A percentile compares a stretch with the other conserved stretches of the same genome.
These are phyloP conservation scores for Saccharomyces hybrid DNA, from an alignment of 1,139 yeast genomes.

Conservation along the genomic window DNA sequence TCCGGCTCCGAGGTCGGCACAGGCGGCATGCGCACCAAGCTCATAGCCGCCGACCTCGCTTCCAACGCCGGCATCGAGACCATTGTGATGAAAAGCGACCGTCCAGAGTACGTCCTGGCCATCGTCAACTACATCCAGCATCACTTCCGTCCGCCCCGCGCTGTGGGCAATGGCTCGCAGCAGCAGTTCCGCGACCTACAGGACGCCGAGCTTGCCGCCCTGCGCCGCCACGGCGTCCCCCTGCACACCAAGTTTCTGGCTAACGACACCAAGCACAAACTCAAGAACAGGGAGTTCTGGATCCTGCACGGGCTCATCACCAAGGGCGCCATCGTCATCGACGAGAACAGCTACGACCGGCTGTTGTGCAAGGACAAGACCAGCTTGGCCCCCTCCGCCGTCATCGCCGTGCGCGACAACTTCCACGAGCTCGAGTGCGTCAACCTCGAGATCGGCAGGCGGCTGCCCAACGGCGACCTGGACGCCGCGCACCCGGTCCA, in stretches of 20 bases:
- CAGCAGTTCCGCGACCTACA: constrained; percentile 40
- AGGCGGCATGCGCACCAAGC: constrained; percentile 94
- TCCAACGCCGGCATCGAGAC: constrained; percentile 89
- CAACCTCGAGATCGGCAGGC: constrained; percentile 49
- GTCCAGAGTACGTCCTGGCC: constrained; percentile 64
- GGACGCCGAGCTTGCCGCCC: constrained; percentile 25
- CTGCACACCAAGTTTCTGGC: constrained; percentile 81
- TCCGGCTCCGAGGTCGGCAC: constrained; percentile 83
- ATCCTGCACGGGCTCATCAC: constrained; percentile 79
- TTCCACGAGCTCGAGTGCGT: constrained; percentile 90
- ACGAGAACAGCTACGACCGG: constrained; percentile 59
- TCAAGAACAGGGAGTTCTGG: constrained; percentile 81
- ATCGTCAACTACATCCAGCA: constrained; percentile 58
- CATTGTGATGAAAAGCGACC: constrained; percentile 65
- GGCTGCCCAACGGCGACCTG: constrained; percentile 32
- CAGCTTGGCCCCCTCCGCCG: constrained; percentile 84
- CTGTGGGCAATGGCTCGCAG: neutral
- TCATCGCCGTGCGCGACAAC: constrained; percentile 60
- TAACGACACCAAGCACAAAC: constrained; percentile 48
- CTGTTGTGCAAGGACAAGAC: constrained; percentile 75
- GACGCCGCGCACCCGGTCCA: constrained; percentile 39
- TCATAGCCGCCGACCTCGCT: constrained; percentile 91
- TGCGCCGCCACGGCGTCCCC: constrained; percentile 45
- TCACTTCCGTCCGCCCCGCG: neutral
- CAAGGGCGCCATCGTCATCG: constrained; percentile 66